Base-by-base conservation (phyloP, 768 basidiomycete species). In the Tricholoma furcatifolium region DNA sequence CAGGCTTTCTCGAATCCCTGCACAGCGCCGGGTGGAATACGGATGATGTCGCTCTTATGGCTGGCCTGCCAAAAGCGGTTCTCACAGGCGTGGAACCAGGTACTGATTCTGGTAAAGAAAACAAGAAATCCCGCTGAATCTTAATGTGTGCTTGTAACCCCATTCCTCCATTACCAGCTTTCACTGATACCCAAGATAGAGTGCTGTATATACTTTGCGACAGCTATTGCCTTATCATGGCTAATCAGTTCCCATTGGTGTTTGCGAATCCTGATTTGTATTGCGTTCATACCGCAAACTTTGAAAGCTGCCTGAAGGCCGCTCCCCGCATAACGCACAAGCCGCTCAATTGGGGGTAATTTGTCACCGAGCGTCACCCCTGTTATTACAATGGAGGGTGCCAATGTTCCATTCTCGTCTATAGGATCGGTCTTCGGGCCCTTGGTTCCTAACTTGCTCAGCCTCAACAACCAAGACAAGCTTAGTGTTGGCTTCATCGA, bases 11-110 rank as follows among this genome's bases (percentile, higher is more conserved):
- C 7, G 41, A 59, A 15, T 47, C 54, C 15, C 41, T 73, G 58
- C 55, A 55, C n/a, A 34, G 47, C 35, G 67, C 59, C 10, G 74
- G 74, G 14, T 79, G 78, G 78, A 70, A 73, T 54, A 68, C 64
- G 24, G 60, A 58, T 11, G 77, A 72, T 9, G 57, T 55, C 18
- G 59, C 64, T 17, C 54, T 74, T 17, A 54, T 70, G 60, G 60
- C 65, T 24, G 70, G 70, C 7, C 54, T 64, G 12, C 70, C 72
- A 10, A 65, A 59, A 50, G 62, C 63, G 20, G 62, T 72, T 43
- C 47, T 73, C 32, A 60, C 60, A 27, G 41, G 47, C 4, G 52
- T 64, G 15, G 52, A 57, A 24, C 30, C 43, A n/a, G 43, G 27
- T 6, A 45, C 15, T 31, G 42, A 35, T 31, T 41, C 32, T 46